A percentile compares a stretch with the other conserved stretches of the same genome.
Conservation (phyloP, 2,329 filamentous ascomycete genomes). For the Xylaria digitata region DNA sequence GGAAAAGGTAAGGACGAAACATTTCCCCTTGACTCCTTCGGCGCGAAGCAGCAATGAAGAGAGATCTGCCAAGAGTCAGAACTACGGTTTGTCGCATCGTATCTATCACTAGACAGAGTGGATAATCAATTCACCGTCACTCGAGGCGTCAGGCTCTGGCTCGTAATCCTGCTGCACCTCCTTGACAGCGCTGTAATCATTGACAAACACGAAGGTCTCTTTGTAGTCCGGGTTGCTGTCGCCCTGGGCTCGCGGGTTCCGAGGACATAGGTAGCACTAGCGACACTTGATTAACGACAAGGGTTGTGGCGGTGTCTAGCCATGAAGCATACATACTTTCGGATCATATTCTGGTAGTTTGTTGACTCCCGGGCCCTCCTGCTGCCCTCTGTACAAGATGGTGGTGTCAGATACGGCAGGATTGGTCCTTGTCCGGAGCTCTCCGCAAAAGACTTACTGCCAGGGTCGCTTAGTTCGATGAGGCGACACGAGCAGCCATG, state of each 20-base stretch:
- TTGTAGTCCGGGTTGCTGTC: constrained; percentile 88
- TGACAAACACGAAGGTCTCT: constrained; percentile 92
- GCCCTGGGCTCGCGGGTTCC: constrained; percentile 88
- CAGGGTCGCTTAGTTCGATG: constrained; percentile 97
- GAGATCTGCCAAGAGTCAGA: constrained; percentile 63
- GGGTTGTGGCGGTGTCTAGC: constrained; percentile 8
- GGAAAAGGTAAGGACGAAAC: constrained; percentile 96
- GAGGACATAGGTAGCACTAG: constrained; percentile 93
- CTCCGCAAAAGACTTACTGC: constrained; percentile 74
- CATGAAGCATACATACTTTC: constrained; percentile 57
- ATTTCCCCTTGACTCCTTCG: constrained; percentile 90
- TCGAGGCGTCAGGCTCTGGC: constrained; percentile 53
- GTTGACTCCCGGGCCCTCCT: constrained; percentile 76
- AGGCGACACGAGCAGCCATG: constrained; percentile 93
- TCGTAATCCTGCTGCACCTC: constrained; percentile 87
- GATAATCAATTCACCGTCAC: constrained; percentile 50
- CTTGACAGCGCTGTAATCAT: constrained; percentile 97
- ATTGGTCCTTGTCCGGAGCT: constrained; percentile 13
- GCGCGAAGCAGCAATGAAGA: constrained; percentile 82
- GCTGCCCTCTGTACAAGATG: constrained; percentile 70
- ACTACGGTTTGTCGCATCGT: not conserved
- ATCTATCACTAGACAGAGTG: not conserved
- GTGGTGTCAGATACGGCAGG: constrained; percentile 7
- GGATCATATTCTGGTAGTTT: constrained; percentile 85
- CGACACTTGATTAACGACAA: not conserved